Evolutionary conservation across 2,329 filamentous ascomycete species (phyloP), one percentile per base, ranked within the genome.

Genomic region (Cladosporium sphaerospermum): DNA sequence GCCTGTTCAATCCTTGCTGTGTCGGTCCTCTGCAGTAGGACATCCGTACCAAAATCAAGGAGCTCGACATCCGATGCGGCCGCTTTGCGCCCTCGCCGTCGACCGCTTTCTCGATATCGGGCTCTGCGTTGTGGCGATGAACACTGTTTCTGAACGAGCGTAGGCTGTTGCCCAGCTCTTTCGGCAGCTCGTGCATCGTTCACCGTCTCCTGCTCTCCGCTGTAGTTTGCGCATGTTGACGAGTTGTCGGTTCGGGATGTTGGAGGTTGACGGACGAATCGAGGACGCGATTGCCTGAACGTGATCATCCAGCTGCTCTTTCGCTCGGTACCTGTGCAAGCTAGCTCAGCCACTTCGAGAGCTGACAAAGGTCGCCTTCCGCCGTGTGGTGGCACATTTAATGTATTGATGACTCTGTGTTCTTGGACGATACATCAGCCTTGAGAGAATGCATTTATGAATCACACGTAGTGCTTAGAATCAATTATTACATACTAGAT

Each of bases 121-220:
- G 32, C 31, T 52, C 37, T 18, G 34, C 32, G 31, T 37, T 57
- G 31, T 52, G 52, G 28, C 59, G 56, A 48, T 59, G 58, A 4
- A 62, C 58, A 40, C 64, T 66, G 39, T 62, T 63, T 45, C 64
- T 55, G 56, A 58, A 66, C 7, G 62, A 64, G 7, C 62, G 59
- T 37, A 67, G 54, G 33, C 61, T 62, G 3, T 62, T 59, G 9
- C 57, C 49, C 36, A 67, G 54, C 28, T 63, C 62, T 44, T 61
- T 57, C n/a, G 64, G 65, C 41, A 67, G 56, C 56, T 67, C 65
- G 53, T 67, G 63, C 65, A 66, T 67, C 10, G 19, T 32, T 39
- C 34, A 36, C 4, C 23, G 33, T 39, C 3, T 39, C 13, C 16
- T 4, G 11, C 36, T 4, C 36, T 39, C 16, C 16, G 36, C 36